Base-by-base conservation (phyloP, 192 early-diverging fungal genomes). In the Cladochytrium replicatum region DNA sequence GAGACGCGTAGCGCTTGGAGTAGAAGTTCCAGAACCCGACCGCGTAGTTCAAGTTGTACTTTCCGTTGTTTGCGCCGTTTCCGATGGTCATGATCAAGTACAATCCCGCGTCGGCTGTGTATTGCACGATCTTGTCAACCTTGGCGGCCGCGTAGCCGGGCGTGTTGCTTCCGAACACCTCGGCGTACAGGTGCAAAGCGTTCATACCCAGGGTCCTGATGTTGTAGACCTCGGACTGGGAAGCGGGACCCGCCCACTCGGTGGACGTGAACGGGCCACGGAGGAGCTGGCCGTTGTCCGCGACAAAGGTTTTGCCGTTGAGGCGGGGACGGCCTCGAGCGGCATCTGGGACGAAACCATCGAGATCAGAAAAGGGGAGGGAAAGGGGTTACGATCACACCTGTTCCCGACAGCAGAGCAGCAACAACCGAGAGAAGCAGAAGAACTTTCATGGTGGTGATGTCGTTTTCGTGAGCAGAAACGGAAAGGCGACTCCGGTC, bases 61-160 rank as follows among this genome's bases (percentile, higher is more conserved):
- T 44, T 28, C 43, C 43, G 43, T 44, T 44, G 43, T 44, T 44
- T 11, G 43, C 43, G 32, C 43, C 43, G 43, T 44, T 44, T 13
- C 43, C 43, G 11, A 44, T 11, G 19, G 19, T 17, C 9, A 44
- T 44, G 11, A 44, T 17, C 11, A 44, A 11, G 19, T 44, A 44
- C 43, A 44, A 11, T 11, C 19, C 28, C 43, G 32, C n/a, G 11
- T 11, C 43, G 11, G 11, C 28, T 11, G 43, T 44, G 32, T 13
- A 13, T 13, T 11, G 11, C 43, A 44, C 43, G 28, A 44, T 44
- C 9, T 13, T 28, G 43, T 44, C 43, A 11, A 44, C 43, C 32
- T 29, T 11, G 28, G 11, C 19, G 11, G 43, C 43, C 9, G n/a
- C 15, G 43, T 44, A 44, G 11, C 43, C 43, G 32, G 43, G 15